Evolutionary conservation across 495 filamentous ascomycete species (phyloP).

Genomic region (Podospora pseudocomata): DNA sequence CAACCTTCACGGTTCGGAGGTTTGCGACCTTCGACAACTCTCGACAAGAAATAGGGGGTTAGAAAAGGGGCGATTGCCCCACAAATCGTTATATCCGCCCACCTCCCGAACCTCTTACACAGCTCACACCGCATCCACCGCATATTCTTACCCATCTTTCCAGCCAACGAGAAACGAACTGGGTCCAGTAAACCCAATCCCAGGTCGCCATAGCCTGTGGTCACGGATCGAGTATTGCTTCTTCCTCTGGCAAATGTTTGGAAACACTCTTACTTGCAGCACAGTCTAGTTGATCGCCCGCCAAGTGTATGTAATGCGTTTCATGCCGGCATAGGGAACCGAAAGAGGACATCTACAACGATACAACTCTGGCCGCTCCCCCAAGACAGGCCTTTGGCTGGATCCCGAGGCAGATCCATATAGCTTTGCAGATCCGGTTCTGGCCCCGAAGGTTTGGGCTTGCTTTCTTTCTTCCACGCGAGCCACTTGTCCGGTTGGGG

Average conservation of each 20-base stretch:
- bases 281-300: neutral
- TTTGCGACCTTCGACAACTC: neutral
- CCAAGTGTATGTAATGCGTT: conserved; percentile 10
- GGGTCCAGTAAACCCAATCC: neutral
- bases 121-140: neutral
- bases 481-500: neutral
- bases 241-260: neutral
- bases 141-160: neutral
- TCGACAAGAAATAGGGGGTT: neutral
- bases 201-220: neutral
- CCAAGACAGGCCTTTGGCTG: neutral
- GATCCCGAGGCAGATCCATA: neutral
- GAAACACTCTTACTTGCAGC: neutral
- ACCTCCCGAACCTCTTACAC: neutral
- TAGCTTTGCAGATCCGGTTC: neutral
- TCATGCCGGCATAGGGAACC: conserved; percentile 16
- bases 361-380: neutral
- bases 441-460: neutral
- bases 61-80: neutral
- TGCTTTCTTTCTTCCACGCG: neutral
- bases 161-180: neutral
- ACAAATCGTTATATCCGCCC: neutral
- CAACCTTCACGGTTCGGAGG: neutral
- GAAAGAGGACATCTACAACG: neutral
- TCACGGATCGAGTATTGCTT: neutral